phyloP scores from a whole-genome alignment of 2,329 filamentous ascomycete genomes.

The Phialocephala sp. region DNA sequence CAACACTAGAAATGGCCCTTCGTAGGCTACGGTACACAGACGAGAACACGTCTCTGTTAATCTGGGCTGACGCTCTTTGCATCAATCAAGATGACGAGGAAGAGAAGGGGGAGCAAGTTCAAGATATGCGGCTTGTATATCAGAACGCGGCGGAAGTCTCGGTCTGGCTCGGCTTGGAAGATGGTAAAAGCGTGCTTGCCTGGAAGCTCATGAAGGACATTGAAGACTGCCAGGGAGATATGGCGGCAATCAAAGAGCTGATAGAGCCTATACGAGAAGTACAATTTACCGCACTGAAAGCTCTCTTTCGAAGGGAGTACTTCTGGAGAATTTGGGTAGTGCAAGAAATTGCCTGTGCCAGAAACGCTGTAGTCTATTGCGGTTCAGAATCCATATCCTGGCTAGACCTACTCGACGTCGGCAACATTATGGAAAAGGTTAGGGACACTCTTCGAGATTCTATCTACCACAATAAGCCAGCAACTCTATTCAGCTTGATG shows the following conservation, averaged over 20 bases:
- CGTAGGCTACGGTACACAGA: slow-evolving; percentile 15
- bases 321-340: slow-evolving; percentile 29
- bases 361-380: slow-evolving; percentile 20
- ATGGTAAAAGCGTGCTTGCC: background rate
- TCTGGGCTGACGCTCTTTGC: background rate
- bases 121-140: background rate
- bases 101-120: background rate
- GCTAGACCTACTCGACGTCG: background rate
- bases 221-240: background rate
- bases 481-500: slow-evolving; percentile 19
- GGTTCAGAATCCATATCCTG: slow-evolving; percentile 23
- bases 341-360: slow-evolving; percentile 21
- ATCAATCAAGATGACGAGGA: background rate
- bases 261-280: background rate
- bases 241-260: background rate
- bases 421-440: slow-evolving; percentile 7
- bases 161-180: slow-evolving; percentile 5
- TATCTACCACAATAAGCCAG: slow-evolving; percentile 17
- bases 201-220: background rate
- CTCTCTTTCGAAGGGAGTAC: slow-evolving; percentile 21
- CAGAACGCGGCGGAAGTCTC: background rate
- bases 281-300: slow-evolving; percentile 21
- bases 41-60: background rate
- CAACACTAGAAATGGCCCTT: slow-evolving; percentile 21
- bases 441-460: background rate